Base-by-base conservation (phyloP, 352 stramenopile genomes). In the Phytopythium chamaehyphon region DNA sequence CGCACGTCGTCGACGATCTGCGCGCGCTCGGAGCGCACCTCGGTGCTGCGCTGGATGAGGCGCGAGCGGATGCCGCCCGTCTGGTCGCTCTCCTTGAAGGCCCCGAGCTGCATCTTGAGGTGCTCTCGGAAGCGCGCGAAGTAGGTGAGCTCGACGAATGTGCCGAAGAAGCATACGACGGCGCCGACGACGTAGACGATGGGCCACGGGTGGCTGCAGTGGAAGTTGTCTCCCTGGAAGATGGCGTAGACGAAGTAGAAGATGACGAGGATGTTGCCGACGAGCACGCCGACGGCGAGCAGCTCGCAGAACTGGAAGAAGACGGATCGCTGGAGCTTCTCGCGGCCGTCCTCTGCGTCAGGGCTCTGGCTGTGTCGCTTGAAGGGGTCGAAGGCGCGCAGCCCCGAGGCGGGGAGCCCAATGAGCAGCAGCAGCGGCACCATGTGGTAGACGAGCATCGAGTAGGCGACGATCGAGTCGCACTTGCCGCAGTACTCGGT, bases 121-220 rank as follows among this genome's bases (percentile, higher is more conserved):
- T 93, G 83, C 58, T 94, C 83, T 31, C 83, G 76, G 63, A 94
- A 94, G 11, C 81, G 83, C 19, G 81, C 75, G 59, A 92, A 94
- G 56, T 85, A 86, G 38, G 71, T 83, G 40, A 94, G 62, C 54
- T 87, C 73, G 18, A 87, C 50, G 21, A 89, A 82, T n/a, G 76
- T 73, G 31, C 56, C 59, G 22, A 86, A 51, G 51, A 78, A 90
- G 24, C 61, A 73, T 11, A 85, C 39, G 16, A 84, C 55, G 0
- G 74, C 78, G 19, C 67, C 67, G 21, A 69, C 19, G 6, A 72
- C 57, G 55, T 85, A 93, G 18, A 71, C 21, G 46, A 76, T 69
- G 6, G 67, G 53, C 12, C 44, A 35, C 21, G 59, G 47, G 12
- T 74, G 67, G 21, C 57, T 68, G 57, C 83, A 93, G 46, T 80